Evolutionary conservation across 495 filamentous ascomycete genomes (phyloP).

Genomic region (Tuber magnatum): DNA sequence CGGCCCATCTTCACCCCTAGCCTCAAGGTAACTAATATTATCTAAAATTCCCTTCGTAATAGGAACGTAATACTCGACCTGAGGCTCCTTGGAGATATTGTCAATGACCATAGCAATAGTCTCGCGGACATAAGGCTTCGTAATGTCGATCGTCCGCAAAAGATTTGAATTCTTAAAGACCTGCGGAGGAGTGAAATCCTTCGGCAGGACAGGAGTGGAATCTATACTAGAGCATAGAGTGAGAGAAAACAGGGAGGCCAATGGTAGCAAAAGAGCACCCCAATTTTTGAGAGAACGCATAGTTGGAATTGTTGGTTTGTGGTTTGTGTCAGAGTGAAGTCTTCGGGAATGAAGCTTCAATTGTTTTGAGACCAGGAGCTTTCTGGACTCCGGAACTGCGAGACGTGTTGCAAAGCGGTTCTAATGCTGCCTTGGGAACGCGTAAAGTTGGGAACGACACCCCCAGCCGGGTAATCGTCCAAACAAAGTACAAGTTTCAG

Average conservation of each 20-base stretch:
- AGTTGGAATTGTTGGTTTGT: neutral
- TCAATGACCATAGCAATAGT: constrained; percentile 88
- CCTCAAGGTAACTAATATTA: constrained; percentile 77
- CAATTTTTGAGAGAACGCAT: constrained; percentile 33
- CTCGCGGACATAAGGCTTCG: constrained; percentile 84
- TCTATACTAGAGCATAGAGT: constrained; percentile 10
- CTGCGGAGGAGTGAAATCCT: constrained; percentile 75
- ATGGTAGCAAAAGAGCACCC: constrained; percentile 26
- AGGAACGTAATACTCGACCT: constrained; percentile 81
- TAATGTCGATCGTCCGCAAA: constrained; percentile 80
- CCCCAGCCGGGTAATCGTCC: neutral
- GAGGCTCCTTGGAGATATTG: constrained; percentile 66
- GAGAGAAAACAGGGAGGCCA: constrained; percentile 17
- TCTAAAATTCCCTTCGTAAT: constrained; percentile 67
- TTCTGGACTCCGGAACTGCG: neutral
- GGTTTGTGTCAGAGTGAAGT: neutral
- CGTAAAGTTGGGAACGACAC: neutral
- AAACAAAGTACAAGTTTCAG: neutral
- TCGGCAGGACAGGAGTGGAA: constrained; percentile 48
- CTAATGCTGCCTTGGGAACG: neutral
- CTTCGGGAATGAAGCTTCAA: neutral
- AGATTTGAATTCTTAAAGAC: constrained; percentile 89
- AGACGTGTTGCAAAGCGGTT: neutral
- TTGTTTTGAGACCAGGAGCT: neutral
- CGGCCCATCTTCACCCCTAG: constrained; percentile 59